These are phyloP conservation scores for Coemansia sp. DNA, from an alignment of 192 early-diverging fungal genomes.

Conservation along the genomic window DNA sequence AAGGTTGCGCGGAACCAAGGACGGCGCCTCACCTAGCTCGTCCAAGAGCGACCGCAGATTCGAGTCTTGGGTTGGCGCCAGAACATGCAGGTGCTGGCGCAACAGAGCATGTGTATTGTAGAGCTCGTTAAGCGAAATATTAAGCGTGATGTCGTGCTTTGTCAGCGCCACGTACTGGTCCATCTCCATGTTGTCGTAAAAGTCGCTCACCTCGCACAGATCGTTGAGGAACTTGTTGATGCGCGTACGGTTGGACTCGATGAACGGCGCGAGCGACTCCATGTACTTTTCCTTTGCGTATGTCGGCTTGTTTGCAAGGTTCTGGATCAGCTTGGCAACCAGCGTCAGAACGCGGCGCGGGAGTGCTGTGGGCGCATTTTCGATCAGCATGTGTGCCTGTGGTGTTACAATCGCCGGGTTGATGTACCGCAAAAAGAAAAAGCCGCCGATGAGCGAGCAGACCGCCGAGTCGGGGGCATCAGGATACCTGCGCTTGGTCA, in stretches of 20 bases:
- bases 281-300: constrained; percentile 92
- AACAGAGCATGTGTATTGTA: constrained; percentile 88
- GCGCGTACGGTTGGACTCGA: constrained; percentile 80
- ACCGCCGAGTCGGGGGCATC: constrained; percentile 84
- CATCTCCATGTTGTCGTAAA: constrained; percentile 96
- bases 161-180: constrained; percentile 96
- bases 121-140: constrained; percentile 93
- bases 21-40: constrained; percentile 72
- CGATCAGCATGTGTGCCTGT: constrained; percentile 90
- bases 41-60: constrained; percentile 76
- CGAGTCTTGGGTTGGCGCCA: constrained; percentile 78
- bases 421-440: constrained; percentile 94
- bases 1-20: constrained; percentile 42
- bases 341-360: constrained; percentile 87
- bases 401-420: constrained; percentile 98
- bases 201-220: constrained; percentile 91
- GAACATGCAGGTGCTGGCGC: constrained; percentile 74
- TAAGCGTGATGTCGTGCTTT: constrained; percentile 84
- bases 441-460: constrained; percentile 94
- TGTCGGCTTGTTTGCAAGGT: constrained; percentile 90
- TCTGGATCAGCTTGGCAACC: constrained; percentile 93
- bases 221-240: constrained; percentile 89
- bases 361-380: constrained; percentile 72
- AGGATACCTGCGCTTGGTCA: constrained; percentile 92
- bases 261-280: constrained; percentile 84